Base-by-base conservation (phyloP, 352 stramenopile genomes). In the Pythium folliculosum region DNA sequence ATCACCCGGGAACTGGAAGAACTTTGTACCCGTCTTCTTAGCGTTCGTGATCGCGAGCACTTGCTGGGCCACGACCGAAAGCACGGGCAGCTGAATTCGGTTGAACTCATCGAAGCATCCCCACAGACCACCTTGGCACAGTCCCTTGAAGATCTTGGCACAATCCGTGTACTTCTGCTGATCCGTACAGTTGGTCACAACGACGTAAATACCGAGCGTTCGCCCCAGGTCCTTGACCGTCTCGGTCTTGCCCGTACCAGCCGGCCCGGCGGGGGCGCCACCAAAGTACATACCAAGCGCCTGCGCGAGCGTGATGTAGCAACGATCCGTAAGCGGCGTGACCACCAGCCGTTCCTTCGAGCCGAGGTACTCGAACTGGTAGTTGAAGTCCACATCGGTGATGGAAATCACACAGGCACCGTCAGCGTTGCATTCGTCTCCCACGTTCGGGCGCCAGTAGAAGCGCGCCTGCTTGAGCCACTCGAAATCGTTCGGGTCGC, bases 401-500 rank as follows among this genome's bases (percentile, higher is more conserved):
- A 99, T 99, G 32, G 90, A 97, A 59, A 99, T 98, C 16, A 99
- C 92, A 57, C 95, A 98, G 5, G 96, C 91, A 37, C 96, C 97
- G 63, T 99, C 94, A 25, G 83, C 84, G 49, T 95, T 98, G 52
- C 97, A 96, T 65, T 99, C 96, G 63, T 99, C 97, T 0, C 76
- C 72, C 55, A 94, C 95, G 59, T 95, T 98, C 8, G 91, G 83
- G 23, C 96, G 86, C 96, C 96, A 99, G 71, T 99, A 99, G 67
- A 99, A 99, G 12, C 97, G 87, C n/a, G 95, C 96, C 74, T 99
- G 97, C 73, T 99, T 99, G 50, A 99, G 92, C 97, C 97, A 99
- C 69, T 99, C 97, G 70, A 99, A 99, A 73, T 99, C 97, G 72
- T 99, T 99, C 45, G 96, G 87, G 72, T 99, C 96, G 6, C 86